Conservation (phyloP, 106 monocot species). For the Platanthera zijinensis region DNA sequence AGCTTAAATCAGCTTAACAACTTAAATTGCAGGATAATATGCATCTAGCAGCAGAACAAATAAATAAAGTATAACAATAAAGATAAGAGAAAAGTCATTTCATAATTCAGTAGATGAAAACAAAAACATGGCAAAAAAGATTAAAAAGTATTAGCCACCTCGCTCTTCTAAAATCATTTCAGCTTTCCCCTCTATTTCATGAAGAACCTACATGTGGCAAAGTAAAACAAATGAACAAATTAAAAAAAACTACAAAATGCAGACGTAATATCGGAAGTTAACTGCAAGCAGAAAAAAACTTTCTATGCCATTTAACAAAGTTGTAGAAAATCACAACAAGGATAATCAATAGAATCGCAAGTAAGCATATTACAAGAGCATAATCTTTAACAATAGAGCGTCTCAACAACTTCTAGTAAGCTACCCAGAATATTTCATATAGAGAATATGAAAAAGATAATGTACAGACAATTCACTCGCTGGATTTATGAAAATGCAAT, state of each 20-base stretch:
- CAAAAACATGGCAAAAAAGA: background rate
- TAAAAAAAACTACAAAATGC: background rate
- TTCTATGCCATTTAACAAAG: background rate
- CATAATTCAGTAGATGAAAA: background rate
- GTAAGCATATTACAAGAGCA: background rate
- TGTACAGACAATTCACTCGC: background rate
- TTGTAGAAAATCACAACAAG: background rate
- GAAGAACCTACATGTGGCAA: conserved; percentile 48
- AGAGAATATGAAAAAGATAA: background rate
- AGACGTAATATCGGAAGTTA: background rate
- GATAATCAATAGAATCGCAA: background rate
- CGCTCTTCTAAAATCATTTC: conserved; percentile 82
- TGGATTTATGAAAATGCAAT: background rate
- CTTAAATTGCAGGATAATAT: background rate
- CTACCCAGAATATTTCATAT: background rate
- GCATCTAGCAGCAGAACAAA: background rate
- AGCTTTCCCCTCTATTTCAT: conserved; percentile 88
- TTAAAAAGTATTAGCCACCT: conserved; percentile 29
- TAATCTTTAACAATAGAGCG: background rate
- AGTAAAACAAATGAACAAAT: background rate
- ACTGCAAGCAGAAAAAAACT: background rate
- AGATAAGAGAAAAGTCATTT: background rate
- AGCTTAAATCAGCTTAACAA: background rate
- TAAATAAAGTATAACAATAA: background rate
- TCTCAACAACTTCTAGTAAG: background rate